Evolutionary conservation across 352 stramenopile genomes (phyloP).

Genomic region (Globisporangium radiosum): DNA sequence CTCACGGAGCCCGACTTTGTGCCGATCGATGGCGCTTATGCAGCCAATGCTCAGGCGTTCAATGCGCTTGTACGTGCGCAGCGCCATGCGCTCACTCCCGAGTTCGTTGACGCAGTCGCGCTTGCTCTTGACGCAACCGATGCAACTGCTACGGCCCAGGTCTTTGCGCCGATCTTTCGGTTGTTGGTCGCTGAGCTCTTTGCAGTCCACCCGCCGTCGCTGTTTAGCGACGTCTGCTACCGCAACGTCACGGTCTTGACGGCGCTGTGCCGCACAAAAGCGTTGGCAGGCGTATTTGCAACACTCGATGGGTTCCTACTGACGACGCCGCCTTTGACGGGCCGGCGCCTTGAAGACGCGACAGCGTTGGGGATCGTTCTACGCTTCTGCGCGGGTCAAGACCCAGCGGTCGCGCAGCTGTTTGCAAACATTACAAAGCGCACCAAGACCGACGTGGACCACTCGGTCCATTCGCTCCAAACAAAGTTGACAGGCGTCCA

Average conservation of each 20-base stretch:
- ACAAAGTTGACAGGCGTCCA: slow-evolving; percentile 68
- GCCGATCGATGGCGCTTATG: slow-evolving; percentile 45
- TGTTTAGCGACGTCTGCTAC: slow-evolving; percentile 67
- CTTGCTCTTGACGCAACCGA: slow-evolving; percentile 43
- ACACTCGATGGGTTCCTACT: slow-evolving; percentile 67
- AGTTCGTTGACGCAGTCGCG: slow-evolving; percentile 53
- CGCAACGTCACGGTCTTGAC: slow-evolving; percentile 64
- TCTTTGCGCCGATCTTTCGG: slow-evolving; percentile 76
- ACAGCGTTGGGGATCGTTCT: slow-evolving; percentile 72
- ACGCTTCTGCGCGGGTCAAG: slow-evolving; percentile 65
- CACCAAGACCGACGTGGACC: slow-evolving; percentile 72
- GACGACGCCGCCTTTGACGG: slow-evolving; percentile 47
- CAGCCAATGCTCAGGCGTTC: slow-evolving; percentile 60
- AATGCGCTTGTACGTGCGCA: slow-evolving; percentile 65
- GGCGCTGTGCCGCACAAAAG: slow-evolving; percentile 60
- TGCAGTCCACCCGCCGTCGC: slow-evolving; percentile 64
- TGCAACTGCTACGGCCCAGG: slow-evolving; percentile 19
- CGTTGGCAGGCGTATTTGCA: slow-evolving; percentile 53
- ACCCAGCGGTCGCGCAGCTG: slow-evolving; percentile 72
- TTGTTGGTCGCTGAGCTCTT: slow-evolving; percentile 78
- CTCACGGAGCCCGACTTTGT: slow-evolving; percentile 85
- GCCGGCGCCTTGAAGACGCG: slow-evolving; percentile 65
- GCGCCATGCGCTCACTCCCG: slow-evolving; percentile 39
- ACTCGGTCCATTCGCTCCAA: slow-evolving; percentile 55
- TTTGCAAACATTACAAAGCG: slow-evolving; percentile 83